Evolutionary conservation across 345 rosid species (phyloP).

Genomic region (Hevea brasiliensis): DNA sequence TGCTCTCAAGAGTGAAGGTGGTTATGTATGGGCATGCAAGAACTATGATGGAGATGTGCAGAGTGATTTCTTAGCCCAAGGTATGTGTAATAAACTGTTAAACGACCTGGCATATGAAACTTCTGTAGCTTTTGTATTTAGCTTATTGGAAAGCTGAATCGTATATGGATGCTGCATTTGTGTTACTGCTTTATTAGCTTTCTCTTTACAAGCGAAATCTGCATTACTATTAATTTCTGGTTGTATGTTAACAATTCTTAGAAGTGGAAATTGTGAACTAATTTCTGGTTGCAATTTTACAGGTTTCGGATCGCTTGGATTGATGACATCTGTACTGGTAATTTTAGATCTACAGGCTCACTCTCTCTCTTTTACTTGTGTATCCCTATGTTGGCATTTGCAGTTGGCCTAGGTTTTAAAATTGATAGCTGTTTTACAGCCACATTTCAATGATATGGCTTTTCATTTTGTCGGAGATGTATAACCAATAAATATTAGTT

Average conservation of each 20-base stretch:
- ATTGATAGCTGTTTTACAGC: neutral
- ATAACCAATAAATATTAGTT: neutral
- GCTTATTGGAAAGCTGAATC: neutral
- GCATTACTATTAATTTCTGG: neutral
- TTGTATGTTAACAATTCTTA: neutral
- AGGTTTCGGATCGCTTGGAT: constrained; percentile 98
- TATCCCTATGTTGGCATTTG: neutral
- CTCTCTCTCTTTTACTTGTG: neutral
- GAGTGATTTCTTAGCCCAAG: constrained; percentile 98
- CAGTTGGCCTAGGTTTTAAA: neutral
- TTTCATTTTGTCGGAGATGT: neutral
- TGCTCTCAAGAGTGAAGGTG: constrained; percentile 95
- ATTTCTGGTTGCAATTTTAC: constrained; percentile 16
- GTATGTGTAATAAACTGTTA: constrained; percentile 34
- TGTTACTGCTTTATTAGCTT: neutral
- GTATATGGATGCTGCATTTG: neutral
- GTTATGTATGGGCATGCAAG: constrained; percentile 99
- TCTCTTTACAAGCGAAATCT: neutral
- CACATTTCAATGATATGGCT: neutral
- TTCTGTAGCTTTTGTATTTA: neutral
- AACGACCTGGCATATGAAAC: neutral
- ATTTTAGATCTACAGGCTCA: neutral
- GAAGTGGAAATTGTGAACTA: neutral
- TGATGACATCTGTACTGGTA: constrained; percentile 99
- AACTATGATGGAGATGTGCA: constrained; percentile 99